phyloP scores from a whole-genome alignment of 2,329 filamentous ascomycete genomes.

The Cytospora mali region DNA sequence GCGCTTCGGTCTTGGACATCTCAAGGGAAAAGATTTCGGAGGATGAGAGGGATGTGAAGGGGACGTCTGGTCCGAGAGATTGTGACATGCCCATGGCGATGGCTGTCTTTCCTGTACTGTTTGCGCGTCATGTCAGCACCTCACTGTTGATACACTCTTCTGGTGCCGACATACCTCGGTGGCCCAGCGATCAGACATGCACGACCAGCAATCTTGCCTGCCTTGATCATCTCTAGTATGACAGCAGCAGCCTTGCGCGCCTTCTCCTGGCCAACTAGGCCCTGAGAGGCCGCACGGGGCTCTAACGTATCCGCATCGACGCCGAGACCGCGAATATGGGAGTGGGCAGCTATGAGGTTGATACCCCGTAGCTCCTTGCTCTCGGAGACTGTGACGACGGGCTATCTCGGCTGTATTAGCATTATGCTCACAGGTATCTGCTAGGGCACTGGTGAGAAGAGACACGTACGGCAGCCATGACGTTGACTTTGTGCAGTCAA shows the following conservation, averaged over 20 bases:
- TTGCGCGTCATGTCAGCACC: constrained; percentile 6
- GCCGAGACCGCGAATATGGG: constrained; percentile 93
- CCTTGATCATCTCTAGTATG: constrained; percentile 98
- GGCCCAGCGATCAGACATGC: constrained; percentile 94
- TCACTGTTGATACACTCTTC: neutral
- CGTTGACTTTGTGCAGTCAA: constrained; percentile 16
- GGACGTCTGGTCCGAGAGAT: constrained; percentile 89
- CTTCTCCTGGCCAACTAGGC: constrained; percentile 94
- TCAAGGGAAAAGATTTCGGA: constrained; percentile 98
- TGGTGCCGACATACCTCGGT: constrained; percentile 61
- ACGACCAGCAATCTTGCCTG: constrained; percentile 95
- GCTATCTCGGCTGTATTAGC: constrained; percentile 41
- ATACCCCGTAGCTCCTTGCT: constrained; percentile 93
- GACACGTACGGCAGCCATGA: constrained; percentile 30
- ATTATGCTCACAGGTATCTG: constrained; percentile 1
- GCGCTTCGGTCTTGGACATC: constrained; percentile 98
- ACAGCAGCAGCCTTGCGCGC: constrained; percentile 95
- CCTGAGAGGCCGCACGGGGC: constrained; percentile 82
- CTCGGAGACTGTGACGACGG: constrained; percentile 81
- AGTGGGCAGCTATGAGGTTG: constrained; percentile 97
- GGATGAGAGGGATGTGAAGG: constrained; percentile 92
- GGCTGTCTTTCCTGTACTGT: constrained; percentile 93
- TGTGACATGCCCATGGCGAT: constrained; percentile 99
- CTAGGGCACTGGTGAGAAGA: neutral
- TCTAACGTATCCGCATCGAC: constrained; percentile 91